Conservation (phyloP, 306 rosid species). For the Astragalus glycyphyllos region DNA sequence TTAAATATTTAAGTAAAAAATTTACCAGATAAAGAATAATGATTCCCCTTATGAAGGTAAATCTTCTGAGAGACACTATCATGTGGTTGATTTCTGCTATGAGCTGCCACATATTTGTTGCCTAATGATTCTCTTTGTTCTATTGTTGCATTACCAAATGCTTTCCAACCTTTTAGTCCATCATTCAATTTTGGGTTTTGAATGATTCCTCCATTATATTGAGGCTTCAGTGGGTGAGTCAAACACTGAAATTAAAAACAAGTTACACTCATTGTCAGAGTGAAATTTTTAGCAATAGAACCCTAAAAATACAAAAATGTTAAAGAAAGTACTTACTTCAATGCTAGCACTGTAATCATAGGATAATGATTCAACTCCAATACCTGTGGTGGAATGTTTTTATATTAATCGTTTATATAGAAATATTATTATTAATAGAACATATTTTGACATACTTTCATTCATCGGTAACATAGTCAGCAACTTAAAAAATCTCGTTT, state of each 20-base stretch:
- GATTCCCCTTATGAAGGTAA: constrained; percentile 43
- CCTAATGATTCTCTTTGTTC: constrained; percentile 51
- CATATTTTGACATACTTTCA: no score
- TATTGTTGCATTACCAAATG: constrained; percentile 53
- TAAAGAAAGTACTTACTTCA: constrained; percentile 46
- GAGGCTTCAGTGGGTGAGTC: constrained; percentile 55
- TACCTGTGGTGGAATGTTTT: constrained; percentile 43
- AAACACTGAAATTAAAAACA: constrained; percentile 55
- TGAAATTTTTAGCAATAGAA: background rate
- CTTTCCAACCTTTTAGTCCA: constrained; percentile 67
- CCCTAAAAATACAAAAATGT: background rate
- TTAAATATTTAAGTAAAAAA: no score
- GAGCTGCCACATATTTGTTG: constrained; percentile 67
- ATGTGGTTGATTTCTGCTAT: constrained; percentile 47
- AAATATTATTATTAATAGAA: no score
- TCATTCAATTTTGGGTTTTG: constrained; percentile 66
- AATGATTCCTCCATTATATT: constrained; percentile 75
- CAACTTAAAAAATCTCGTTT: no score
- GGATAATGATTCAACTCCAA: constrained; percentile 52
- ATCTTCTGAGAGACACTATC: constrained; percentile 63
- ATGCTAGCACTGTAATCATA: constrained; percentile 62
- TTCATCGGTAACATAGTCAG: no score
- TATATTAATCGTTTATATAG: no score
- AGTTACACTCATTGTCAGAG: background rate
- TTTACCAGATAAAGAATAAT: constrained; percentile 71